These are phyloP conservation scores for Hericium coralloides DNA, from an alignment of 768 basidiomycete species.

Conservation along the genomic window DNA sequence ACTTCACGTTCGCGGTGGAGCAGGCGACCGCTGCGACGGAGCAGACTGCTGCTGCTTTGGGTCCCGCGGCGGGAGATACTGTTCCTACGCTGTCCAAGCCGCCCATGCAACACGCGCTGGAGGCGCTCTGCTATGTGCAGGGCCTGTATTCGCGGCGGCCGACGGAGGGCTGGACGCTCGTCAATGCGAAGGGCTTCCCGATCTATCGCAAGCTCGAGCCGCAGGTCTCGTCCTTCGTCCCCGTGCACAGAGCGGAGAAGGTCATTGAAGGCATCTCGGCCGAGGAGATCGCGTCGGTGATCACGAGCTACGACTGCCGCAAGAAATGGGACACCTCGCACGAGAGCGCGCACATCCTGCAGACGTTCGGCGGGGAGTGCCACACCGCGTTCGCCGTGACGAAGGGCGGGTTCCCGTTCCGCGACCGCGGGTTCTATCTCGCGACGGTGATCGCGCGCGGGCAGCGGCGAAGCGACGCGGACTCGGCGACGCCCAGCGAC, in stretches of 20 bases:
- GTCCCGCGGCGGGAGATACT: constrained; percentile 34
- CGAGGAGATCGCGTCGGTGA: constrained; percentile 75
- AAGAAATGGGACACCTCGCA: constrained; percentile 85
- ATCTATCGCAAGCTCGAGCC: constrained; percentile 70
- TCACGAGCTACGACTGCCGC: constrained; percentile 62
- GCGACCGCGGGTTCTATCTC: constrained; percentile 79
- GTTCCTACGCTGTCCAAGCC: constrained; percentile 47
- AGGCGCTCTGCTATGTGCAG: constrained; percentile 75
- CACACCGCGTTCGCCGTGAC: constrained; percentile 63
- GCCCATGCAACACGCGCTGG: constrained; percentile 76
- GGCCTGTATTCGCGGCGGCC: constrained; percentile 50
- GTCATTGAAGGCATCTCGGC: constrained; percentile 92
- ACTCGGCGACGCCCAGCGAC: constrained; percentile 27
- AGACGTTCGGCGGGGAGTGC: constrained; percentile 57
- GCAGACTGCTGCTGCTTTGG: constrained; percentile 68
- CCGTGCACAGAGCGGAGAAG: constrained; percentile 81
- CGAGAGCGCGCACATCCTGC: constrained; percentile 57
- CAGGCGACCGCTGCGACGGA: constrained; percentile 68
- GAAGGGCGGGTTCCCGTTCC: constrained; percentile 83
- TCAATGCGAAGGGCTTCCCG: constrained; percentile 68
- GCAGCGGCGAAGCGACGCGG: constrained; percentile 26
- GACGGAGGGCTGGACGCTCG: constrained; percentile 62
- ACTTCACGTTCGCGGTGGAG: constrained; percentile 68
- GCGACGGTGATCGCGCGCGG: constrained; percentile 65
- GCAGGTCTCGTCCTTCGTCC: constrained; percentile 70